Conservation (phyloP, 805 yeast genomes). For the Cyberlindnera maritima region DNA sequence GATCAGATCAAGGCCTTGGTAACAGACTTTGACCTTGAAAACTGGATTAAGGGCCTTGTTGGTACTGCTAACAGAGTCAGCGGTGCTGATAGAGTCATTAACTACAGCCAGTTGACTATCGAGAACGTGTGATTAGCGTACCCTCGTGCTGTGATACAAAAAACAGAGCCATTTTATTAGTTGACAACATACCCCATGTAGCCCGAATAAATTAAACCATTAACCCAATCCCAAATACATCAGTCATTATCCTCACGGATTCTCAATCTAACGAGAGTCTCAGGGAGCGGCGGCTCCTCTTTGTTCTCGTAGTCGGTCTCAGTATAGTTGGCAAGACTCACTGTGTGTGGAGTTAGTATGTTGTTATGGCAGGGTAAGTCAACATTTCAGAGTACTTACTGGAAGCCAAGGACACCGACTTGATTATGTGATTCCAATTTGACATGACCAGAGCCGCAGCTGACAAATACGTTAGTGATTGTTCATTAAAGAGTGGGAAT, state of each 20-base stretch:
- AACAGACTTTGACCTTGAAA: constrained; percentile 22
- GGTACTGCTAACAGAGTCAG: constrained; percentile 37
- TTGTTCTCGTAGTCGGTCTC: constrained; percentile 30
- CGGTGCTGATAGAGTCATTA: constrained; percentile 33
- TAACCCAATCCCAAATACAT: constrained; percentile 8
- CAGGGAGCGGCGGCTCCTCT: constrained; percentile 53
- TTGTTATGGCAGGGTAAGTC: not conserved
- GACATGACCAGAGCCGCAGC: constrained; percentile 56
- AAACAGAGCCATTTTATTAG: constrained; percentile 10
- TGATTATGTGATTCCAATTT: constrained; percentile 63
- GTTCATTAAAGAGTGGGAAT: not conserved
- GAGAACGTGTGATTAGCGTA: constrained; percentile 20
- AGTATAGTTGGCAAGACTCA: constrained; percentile 40
- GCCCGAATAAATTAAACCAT: not conserved
- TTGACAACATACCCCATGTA: not conserved
- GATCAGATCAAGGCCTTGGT: constrained; percentile 21
- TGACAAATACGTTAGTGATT: constrained; percentile 14
- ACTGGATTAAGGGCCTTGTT: constrained; percentile 32
- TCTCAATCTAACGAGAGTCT: constrained; percentile 58
- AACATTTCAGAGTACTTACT: constrained; percentile 19
- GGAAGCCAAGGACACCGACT: constrained; percentile 59
- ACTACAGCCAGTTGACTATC: constrained; percentile 35
- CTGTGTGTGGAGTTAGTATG: constrained; percentile 18
- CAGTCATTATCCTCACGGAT: constrained; percentile 38
- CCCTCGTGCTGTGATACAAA: not conserved